phyloP scores from a whole-genome alignment of 257 asterid species.

The Gentiana dahurica region DNA sequence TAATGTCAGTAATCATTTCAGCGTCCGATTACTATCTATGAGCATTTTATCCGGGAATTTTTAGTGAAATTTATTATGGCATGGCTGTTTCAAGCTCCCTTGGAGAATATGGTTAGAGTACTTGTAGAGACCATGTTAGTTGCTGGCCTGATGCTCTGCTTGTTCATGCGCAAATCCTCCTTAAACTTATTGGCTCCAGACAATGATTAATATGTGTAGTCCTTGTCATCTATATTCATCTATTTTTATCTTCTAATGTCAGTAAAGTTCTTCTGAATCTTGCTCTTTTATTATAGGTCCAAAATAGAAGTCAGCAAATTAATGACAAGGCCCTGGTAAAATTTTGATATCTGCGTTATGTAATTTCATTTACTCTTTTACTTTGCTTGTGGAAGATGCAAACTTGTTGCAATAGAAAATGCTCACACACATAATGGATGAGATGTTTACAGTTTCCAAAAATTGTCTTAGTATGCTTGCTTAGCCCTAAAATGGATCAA shows the following conservation, averaged over 20 bases:
- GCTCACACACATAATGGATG: too few relatives aligned
- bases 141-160: neutral
- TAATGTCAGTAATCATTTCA: too few relatives aligned
- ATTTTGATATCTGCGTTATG: constrained; percentile 12
- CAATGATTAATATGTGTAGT: neutral
- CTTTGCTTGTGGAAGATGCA: too few relatives aligned
- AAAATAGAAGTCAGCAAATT: constrained; percentile 70
- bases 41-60: neutral
- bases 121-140: neutral
- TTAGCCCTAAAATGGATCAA: neutral
- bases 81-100: neutral
- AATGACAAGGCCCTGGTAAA: constrained; percentile 81
- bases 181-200: neutral
- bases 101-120: neutral
- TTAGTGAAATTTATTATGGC: neutral
- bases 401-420: neutral
- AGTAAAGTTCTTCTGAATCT: neutral
- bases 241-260: too few relatives aligned
- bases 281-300: constrained; percentile 41
- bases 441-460: too few relatives aligned
- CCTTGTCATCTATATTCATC: too few relatives aligned
- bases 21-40: neutral
- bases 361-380: constrained; percentile 1
- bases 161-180: neutral
- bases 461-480: neutral